These are phyloP conservation scores for Gymnopilus junonius DNA, from an alignment of 768 basidiomycete genomes.

Conservation along the genomic window DNA sequence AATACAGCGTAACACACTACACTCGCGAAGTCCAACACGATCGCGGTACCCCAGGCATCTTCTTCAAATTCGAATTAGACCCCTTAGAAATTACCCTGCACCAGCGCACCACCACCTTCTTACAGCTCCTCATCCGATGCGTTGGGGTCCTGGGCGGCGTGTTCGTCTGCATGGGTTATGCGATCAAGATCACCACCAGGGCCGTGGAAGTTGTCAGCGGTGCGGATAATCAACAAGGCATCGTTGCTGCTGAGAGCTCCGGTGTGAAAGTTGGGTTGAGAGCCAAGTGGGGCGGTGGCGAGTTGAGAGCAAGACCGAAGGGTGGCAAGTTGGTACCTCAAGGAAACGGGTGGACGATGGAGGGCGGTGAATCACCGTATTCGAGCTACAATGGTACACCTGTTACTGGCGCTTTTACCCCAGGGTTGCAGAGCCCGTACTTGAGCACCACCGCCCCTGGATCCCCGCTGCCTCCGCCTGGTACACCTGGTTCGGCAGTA, in stretches of 20 bases:
- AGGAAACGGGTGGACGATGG: slow-evolving; percentile 63
- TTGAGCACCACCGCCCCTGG: slow-evolving; percentile 22
- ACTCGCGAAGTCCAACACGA: slow-evolving; percentile 75
- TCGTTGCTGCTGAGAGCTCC: slow-evolving; percentile 70
- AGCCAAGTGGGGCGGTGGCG: slow-evolving; percentile 70
- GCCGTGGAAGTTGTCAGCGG: slow-evolving; percentile 72
- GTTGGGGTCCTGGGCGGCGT: slow-evolving; percentile 95
- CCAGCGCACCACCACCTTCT: slow-evolving; percentile 84
- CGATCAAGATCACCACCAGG: slow-evolving; percentile 65
- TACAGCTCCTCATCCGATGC: slow-evolving; percentile 82
- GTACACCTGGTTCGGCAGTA: slow-evolving; percentile 20
- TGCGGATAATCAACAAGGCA: slow-evolving; percentile 45
- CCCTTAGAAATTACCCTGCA: slow-evolving; percentile 84
- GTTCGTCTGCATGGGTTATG: slow-evolving; percentile 84
- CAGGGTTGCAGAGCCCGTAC: slow-evolving; percentile 33
- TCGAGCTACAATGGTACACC: slow-evolving; percentile 38
- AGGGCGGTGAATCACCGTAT: slow-evolving; percentile 43
- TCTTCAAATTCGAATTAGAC: slow-evolving; percentile 98
- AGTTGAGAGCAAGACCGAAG: slow-evolving; percentile 60
- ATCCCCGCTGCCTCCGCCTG: slow-evolving; percentile 18
- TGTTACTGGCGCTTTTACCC: slow-evolving; percentile 30
- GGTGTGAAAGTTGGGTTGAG: slow-evolving; percentile 58
- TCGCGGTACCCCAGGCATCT: slow-evolving; percentile 88
- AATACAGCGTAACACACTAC: slow-evolving; percentile 97
- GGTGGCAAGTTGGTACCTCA: slow-evolving; percentile 54